Percentiles rank a stretch among this genome's conserved stretches.
Conservation (phyloP, 306 rosid genomes). For the Cicer yamashitae region DNA sequence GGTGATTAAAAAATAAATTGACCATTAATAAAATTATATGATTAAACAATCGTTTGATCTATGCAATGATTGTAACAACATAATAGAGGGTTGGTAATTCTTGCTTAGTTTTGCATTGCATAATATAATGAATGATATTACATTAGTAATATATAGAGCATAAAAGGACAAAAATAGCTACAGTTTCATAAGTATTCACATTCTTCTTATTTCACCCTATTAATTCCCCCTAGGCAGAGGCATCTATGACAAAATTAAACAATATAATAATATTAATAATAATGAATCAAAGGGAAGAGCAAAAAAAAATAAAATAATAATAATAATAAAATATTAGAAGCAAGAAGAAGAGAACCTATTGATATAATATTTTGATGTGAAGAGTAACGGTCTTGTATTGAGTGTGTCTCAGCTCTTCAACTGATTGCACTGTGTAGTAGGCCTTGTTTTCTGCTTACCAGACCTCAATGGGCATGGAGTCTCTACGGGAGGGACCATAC, state of each 20-base stretch:
- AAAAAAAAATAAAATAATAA: neutral
- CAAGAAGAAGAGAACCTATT: neutral
- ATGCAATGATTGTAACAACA: neutral
- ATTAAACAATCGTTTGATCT: neutral
- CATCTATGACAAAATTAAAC: slow-evolving; percentile 47
- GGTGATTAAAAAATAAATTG: neutral
- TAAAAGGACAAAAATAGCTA: slow-evolving; percentile 21
- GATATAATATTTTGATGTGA: neutral
- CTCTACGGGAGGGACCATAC: slow-evolving; percentile 94
- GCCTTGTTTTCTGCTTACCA: slow-evolving; percentile 78
- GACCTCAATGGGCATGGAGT: slow-evolving; percentile 86
- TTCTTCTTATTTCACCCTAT: slow-evolving; percentile 44
- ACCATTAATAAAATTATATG: neutral
- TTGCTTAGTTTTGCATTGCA: neutral
- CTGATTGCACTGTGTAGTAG: slow-evolving; percentile 76
- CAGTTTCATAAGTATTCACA: slow-evolving; percentile 60
- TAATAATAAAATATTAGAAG: slow-evolving; percentile 19
- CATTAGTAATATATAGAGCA: slow-evolving; percentile 37
- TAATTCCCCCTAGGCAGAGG: slow-evolving; percentile 4
- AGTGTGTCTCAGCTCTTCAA: slow-evolving; percentile 55
- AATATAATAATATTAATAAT: slow-evolving; percentile 51
- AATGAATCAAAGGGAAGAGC: neutral
- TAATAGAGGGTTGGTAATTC: neutral
- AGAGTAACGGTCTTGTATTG: neutral
- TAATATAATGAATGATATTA: slow-evolving; percentile 32